A percentile compares a stretch with the other conserved stretches of the same genome.
phyloP scores from a whole-genome alignment of 2,329 filamentous ascomycete species.

The Pochonia chlamydosporia region DNA sequence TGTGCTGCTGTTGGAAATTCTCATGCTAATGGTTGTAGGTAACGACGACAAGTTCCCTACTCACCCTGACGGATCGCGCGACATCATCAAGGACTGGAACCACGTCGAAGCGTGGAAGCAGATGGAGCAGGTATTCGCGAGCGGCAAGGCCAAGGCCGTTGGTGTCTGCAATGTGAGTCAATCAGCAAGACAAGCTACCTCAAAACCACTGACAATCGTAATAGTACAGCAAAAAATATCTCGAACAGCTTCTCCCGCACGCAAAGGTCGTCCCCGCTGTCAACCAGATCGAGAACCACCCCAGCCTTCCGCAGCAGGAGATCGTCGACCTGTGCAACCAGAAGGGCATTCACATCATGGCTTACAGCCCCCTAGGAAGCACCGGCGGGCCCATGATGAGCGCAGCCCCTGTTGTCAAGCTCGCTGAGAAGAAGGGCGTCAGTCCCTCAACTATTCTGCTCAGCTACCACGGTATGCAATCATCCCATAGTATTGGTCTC shows the following conservation, averaged over 20 bases:
- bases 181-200: too few relatives aligned
- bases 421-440: slow-evolving; percentile 58
- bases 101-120: slow-evolving; percentile 74
- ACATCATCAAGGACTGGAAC: slow-evolving; percentile 63
- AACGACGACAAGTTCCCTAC: slow-evolving; percentile 73
- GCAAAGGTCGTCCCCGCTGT: slow-evolving; percentile 54
- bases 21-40: slow-evolving; percentile 28
- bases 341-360: slow-evolving; percentile 66
- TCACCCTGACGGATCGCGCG: slow-evolving; percentile 64
- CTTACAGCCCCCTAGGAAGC: slow-evolving; percentile 63
- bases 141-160: slow-evolving; percentile 50
- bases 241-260: slow-evolving; percentile 47
- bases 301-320: slow-evolving; percentile 64
- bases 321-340: slow-evolving; percentile 62
- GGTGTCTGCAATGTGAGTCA: slow-evolving; percentile 49
- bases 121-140: slow-evolving; percentile 60
- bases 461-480: slow-evolving; percentile 62
- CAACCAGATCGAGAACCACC: slow-evolving; percentile 73
- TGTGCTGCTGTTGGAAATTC: background rate
- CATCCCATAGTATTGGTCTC: background rate
- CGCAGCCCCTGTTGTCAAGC: slow-evolving; percentile 55
- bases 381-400: slow-evolving; percentile 60
- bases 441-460: slow-evolving; percentile 59
- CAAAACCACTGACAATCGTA: background rate
- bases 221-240: slow-evolving; percentile 50